Evolutionary conservation across 139 green algal species (phyloP).

Genomic region (Auxenochlorella pyrenoidosa): DNA sequence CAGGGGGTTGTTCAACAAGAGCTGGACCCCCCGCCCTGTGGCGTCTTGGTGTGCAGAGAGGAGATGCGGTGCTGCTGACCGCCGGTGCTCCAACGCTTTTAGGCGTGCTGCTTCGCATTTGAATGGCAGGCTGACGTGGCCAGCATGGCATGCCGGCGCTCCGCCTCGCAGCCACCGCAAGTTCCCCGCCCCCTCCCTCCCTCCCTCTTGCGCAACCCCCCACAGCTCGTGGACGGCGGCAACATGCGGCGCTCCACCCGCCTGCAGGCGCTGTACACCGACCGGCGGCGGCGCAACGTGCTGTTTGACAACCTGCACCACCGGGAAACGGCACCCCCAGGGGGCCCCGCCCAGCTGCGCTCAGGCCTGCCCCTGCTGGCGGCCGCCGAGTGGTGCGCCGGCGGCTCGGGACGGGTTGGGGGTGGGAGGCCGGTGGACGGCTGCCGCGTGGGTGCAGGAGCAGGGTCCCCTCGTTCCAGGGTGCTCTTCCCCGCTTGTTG

Average conservation of each 20-base stretch:
- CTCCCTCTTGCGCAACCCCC: background rate
- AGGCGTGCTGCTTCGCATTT: too few species aligned
- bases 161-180: too few species aligned
- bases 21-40: too few species aligned
- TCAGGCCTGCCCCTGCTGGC: constrained; percentile 17
- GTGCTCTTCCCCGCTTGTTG: too few species aligned
- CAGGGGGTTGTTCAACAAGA: too few species aligned
- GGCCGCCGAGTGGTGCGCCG: constrained; percentile 37
- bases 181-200: background rate
- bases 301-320: constrained; percentile 76
- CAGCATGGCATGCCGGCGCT: too few species aligned
- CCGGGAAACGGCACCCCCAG: constrained; percentile 34
- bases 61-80: too few species aligned
- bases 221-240: constrained; percentile 31
- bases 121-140: too few species aligned
- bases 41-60: too few species aligned
- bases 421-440: background rate
- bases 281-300: constrained; percentile 51
- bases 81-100: too few species aligned
- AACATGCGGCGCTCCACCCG: constrained; percentile 48
- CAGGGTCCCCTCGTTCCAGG: too few species aligned
- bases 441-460: background rate
- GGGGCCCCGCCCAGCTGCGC: background rate
- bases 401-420: too few species aligned
- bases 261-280: constrained; percentile 64